These are phyloP conservation scores for Prorocentrum cordatum DNA, from an alignment of 169 alveolate genomes.

Conservation along the genomic window DNA sequence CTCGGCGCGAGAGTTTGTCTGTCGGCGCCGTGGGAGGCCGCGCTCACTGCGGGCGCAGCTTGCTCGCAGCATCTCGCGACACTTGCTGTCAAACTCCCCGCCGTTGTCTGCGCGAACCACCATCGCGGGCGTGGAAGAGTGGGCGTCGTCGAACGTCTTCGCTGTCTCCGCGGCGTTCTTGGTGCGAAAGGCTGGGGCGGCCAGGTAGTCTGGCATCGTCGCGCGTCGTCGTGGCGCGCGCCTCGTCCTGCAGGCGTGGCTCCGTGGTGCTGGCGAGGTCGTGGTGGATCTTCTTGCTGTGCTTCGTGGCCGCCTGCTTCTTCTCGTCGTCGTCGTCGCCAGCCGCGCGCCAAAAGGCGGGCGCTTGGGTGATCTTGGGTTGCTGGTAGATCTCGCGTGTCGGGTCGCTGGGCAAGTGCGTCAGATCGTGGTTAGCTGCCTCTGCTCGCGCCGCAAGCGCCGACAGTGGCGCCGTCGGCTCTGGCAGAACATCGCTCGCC, in stretches of 20 bases:
- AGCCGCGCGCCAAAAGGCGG: too few species aligned
- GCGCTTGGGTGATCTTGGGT: background rate
- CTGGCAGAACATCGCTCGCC: too few species aligned
- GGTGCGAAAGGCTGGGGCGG: background rate
- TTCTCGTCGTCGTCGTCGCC: too few species aligned
- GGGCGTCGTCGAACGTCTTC: background rate
- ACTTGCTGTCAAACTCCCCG: background rate
- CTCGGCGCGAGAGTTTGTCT: background rate
- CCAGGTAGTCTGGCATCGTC: background rate
- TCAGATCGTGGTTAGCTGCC: background rate
- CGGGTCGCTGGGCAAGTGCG: background rate
- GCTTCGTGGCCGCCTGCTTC: background rate
- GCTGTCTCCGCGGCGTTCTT: background rate
- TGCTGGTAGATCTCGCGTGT: background rate
- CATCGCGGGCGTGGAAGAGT: background rate
- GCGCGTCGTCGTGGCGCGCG: background rate
- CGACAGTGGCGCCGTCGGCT: too few species aligned
- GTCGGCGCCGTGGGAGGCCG: background rate
- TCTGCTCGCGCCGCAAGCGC: too few species aligned
- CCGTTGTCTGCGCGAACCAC: background rate
- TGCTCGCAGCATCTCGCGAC: background rate
- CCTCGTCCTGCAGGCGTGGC: background rate
- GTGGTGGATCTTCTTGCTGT: background rate
- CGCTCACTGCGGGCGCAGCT: background rate
- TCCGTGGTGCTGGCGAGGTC: background rate